Evolutionary conservation across 495 filamentous ascomycete species (phyloP), one percentile per base, ranked within the genome.

Genomic region (Penicillium steckii): DNA sequence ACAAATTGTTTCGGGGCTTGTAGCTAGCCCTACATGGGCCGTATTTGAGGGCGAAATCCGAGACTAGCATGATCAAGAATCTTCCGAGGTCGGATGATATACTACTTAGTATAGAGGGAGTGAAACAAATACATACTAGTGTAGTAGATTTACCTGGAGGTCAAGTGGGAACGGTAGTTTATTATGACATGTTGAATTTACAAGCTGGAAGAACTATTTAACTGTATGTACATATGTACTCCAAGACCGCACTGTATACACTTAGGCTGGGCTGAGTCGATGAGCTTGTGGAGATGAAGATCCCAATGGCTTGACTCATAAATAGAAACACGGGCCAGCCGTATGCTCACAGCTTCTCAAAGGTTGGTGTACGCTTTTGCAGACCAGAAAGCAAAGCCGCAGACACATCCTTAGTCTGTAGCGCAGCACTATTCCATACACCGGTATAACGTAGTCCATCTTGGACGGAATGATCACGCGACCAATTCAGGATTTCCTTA

Each of bases 401-500:
- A 56, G 80, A 65, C 8, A 96, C 76, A 78, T 98, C 94, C 46
- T 75, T 73, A 5, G 89, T 87, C 76, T 97, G 93, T 52, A 97
- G 60, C 53, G 86, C 85, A 3, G 84, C 86, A 48, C 81, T 76
- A 60, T 98, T 98, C 94, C 92, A 97, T 1, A 92, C 77, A 8
- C 79, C 75, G 10, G 90, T 94, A 74, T 96, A 97, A 44, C 82
- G 79, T 63, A 98, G 72, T 21, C 87, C 91, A 61, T 95, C 90
- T 46, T 79, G 80, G 9, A 95, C 84, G 0, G 79, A 73, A 62
- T 89, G 80, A 69, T 95, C 93, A 59, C 91, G 76, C 37, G 85
- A 86, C 61, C 84, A 92, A 70, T 97, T 96, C 67, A 98, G 64
- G 44, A 97, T 62, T 68, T 95, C 87, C 76, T 98, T 98, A 18